phyloP scores from a whole-genome alignment of 805 yeast genomes.

The Lipomyces starkeyi region DNA sequence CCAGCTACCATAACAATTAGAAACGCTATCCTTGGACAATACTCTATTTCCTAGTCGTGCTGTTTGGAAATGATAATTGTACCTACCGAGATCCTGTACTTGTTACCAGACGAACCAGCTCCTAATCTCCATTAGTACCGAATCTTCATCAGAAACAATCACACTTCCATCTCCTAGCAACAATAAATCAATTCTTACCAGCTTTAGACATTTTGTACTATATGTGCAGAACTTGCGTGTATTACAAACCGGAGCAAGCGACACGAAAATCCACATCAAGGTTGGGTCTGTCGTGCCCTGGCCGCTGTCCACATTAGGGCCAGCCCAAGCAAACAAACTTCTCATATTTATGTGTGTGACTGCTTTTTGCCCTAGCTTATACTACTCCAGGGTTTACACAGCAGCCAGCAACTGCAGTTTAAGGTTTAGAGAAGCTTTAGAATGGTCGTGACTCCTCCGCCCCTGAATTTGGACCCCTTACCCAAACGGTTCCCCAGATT shows the following conservation, averaged over 20 bases:
- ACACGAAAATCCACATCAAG: background rate
- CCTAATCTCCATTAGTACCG: slow-evolving; percentile 52
- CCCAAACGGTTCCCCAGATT: background rate
- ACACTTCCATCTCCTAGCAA: background rate
- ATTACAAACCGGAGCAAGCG: background rate
- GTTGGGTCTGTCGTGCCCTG: background rate
- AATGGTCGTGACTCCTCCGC: background rate
- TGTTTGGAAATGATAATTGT: slow-evolving; percentile 3
- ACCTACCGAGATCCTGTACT: slow-evolving; percentile 99
- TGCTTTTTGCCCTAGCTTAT: background rate
- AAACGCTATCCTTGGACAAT: background rate
- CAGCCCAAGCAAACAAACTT: no score
- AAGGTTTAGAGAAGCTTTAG: background rate
- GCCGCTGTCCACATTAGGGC: no score
- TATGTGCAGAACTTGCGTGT: background rate
- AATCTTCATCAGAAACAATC: background rate
- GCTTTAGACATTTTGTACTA: slow-evolving; percentile 25
- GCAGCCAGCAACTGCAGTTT: background rate
- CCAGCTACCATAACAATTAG: slow-evolving; percentile 63
- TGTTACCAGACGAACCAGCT: slow-evolving; percentile 98
- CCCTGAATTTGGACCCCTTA: background rate
- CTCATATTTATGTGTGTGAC: background rate
- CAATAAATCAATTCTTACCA: slow-evolving; percentile 11
- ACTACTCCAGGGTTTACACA: background rate
- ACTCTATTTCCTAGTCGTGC: background rate